Conservation (phyloP, 1,284 basidiomycete species). For the Ceratobasidium sp. region DNA sequence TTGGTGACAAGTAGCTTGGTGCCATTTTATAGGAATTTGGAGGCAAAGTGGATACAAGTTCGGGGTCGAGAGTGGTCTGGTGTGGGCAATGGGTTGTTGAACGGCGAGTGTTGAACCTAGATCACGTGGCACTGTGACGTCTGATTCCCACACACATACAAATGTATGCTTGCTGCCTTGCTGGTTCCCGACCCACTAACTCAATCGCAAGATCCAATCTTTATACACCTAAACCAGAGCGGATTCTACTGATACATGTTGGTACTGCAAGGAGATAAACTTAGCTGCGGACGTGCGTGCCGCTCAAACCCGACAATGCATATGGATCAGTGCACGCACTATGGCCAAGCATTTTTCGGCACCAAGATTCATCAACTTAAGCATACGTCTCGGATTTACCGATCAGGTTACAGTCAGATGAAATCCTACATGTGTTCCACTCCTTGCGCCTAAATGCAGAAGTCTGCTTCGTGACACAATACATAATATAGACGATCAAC, state of each 20-base stretch:
- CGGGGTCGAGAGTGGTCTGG: background rate
- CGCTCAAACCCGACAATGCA: too few species aligned
- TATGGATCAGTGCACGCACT: background rate
- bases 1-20: background rate
- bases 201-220: background rate
- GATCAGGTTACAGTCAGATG: too few species aligned
- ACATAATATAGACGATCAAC: too few species aligned
- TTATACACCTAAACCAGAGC: background rate
- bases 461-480: too few species aligned
- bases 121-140: background rate
- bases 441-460: too few species aligned
- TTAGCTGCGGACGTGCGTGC: background rate
- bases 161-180: background rate
- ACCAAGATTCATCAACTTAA: background rate
- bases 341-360: background rate
- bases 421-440: too few species aligned
- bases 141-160: background rate
- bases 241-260: background rate
- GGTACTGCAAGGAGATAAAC: background rate
- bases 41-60: too few species aligned
- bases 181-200: background rate
- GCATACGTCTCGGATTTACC: too few species aligned
- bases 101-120: background rate
- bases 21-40: too few species aligned
- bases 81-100: background rate